Conservation (phyloP, 2,329 filamentous ascomycete genomes). For the Colletotrichum spinosum region DNA sequence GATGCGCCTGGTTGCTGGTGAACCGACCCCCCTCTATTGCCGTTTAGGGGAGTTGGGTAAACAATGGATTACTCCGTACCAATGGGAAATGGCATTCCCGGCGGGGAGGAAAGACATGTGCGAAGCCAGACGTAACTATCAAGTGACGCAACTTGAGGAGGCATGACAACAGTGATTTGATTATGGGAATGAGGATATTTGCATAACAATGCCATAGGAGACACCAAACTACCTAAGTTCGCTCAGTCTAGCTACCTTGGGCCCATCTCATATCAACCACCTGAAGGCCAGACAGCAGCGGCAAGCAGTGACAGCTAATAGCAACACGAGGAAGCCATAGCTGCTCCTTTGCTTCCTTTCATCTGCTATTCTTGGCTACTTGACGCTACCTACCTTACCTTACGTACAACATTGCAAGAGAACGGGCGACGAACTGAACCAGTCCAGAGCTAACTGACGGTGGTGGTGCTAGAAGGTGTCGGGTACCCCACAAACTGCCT, state of each 20-base stretch:
- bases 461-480: too few relatives aligned
- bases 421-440: too few relatives aligned
- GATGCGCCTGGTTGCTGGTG: conserved; percentile 32
- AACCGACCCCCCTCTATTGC: conserved; percentile 28
- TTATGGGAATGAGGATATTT: too few relatives aligned
- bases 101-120: not conserved
- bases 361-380: too few relatives aligned
- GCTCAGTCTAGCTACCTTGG: too few relatives aligned
- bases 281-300: too few relatives aligned
- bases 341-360: too few relatives aligned
- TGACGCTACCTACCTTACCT: not conserved
- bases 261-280: too few relatives aligned
- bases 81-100: not conserved
- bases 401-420: not conserved
- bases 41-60: conserved; percentile 9
- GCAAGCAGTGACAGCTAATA: not conserved
- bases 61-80: conserved; percentile 3
- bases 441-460: too few relatives aligned
- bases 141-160: not conserved
- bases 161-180: not conserved
- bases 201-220: too few relatives aligned
- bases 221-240: too few relatives aligned
- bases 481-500: conserved; percentile 33
- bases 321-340: not conserved
- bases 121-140: too few relatives aligned